Evolutionary conservation across 106 monocot genomes (phyloP).

Genomic region (Allium fistulosum): DNA sequence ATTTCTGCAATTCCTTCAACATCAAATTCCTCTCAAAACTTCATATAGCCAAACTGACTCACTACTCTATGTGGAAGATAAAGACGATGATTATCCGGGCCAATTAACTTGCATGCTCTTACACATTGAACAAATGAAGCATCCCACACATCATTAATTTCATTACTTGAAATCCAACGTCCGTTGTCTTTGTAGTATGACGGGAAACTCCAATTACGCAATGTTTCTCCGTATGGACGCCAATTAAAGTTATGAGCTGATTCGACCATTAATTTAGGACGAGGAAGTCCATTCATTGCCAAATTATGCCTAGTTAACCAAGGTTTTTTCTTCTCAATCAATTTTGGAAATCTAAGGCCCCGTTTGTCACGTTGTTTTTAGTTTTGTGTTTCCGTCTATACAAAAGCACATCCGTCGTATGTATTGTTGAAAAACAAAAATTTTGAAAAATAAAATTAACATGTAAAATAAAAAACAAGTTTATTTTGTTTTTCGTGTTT

Average conservation of each 20-base stretch:
- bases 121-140: conserved; percentile 25
- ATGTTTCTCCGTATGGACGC: conserved; percentile 32
- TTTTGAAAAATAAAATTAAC: too few species aligned
- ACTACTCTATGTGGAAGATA: conserved; percentile 15
- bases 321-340: conserved; percentile 20
- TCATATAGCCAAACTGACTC: conserved; percentile 56
- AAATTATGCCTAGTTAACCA: conserved; percentile 36
- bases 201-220: conserved; percentile 22
- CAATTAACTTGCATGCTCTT: conserved; percentile 6
- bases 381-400: too few species aligned
- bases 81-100: conserved; percentile 37
- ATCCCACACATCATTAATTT: conserved; percentile 17
- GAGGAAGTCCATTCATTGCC: conserved; percentile 20
- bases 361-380: too few species aligned
- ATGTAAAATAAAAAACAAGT: too few species aligned
- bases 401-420: too few species aligned
- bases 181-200: too few species aligned
- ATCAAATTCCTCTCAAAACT: too few species aligned
- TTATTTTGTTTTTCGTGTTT: too few species aligned
- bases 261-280: conserved; percentile 19
- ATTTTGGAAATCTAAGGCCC: too few species aligned
- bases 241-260: conserved; percentile 33
- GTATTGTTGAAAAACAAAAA: too few species aligned
- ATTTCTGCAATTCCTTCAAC: too few species aligned
- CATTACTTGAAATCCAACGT: conserved; percentile 13